phyloP scores from a whole-genome alignment of 352 stramenopile species.

The Aphanomyces euteiches region DNA sequence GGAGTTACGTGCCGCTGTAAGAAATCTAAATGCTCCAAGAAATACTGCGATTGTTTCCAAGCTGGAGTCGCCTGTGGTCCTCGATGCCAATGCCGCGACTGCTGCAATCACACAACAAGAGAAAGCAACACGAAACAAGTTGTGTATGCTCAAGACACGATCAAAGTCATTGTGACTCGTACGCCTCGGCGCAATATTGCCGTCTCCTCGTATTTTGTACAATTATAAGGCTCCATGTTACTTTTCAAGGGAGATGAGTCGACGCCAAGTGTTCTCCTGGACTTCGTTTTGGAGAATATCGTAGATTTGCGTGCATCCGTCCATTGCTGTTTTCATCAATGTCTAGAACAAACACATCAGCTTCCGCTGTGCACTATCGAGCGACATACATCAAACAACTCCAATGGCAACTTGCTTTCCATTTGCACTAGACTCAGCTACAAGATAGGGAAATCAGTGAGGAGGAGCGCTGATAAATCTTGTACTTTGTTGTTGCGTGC shows the following conservation, averaged over 20 bases:
- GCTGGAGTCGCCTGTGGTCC: constrained; percentile 86
- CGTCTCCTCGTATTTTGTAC: constrained; percentile 4
- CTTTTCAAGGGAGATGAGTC: constrained; percentile 36
- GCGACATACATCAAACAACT: constrained; percentile 67
- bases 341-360: constrained; percentile 31
- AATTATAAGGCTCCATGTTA: constrained; percentile 18
- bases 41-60: constrained; percentile 98
- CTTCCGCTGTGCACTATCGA: neutral
- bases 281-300: constrained; percentile 82
- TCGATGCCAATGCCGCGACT: constrained; percentile 94
- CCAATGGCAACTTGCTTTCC: constrained; percentile 85
- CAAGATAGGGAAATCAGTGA: neutral
- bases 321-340: constrained; percentile 74
- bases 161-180: constrained; percentile 25
- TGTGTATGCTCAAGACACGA: constrained; percentile 25
- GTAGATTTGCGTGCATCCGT: constrained; percentile 81
- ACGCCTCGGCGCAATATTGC: constrained; percentile 9
- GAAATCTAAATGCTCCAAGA: constrained; percentile 97
- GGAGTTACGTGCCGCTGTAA: constrained; percentile 89
- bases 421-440: constrained; percentile 85
- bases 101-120: constrained; percentile 76
- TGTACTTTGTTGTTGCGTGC: constrained; percentile 71
- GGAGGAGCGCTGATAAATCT: neutral
- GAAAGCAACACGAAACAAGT: constrained; percentile 29
- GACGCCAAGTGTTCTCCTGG: constrained; percentile 79